Evolutionary conservation across 2,329 filamentous ascomycete genomes (phyloP).

Genomic region (Colletotrichum lini): DNA sequence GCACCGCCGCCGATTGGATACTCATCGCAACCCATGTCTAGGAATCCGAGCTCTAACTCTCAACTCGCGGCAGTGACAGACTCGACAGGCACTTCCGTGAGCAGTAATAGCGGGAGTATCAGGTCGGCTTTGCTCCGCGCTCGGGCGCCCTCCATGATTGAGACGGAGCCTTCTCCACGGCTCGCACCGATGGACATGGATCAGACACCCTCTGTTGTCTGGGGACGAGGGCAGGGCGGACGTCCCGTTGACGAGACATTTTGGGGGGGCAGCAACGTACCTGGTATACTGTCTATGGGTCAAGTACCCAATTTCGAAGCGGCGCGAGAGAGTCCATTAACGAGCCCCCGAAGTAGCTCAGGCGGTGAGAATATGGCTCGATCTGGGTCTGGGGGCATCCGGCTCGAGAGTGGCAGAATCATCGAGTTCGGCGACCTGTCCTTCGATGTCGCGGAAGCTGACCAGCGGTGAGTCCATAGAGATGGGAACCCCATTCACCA

Average conservation of each 20-base stretch:
- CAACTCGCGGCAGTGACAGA: constrained; percentile 14
- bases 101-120: constrained; percentile 43
- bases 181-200: constrained; percentile 49
- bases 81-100: constrained; percentile 31
- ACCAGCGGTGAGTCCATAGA: background rate
- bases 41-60: constrained; percentile 55
- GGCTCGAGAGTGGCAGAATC: constrained; percentile 26
- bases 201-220: constrained; percentile 49
- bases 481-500: constrained; percentile 17
- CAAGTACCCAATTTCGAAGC: constrained; percentile 23
- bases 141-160: constrained; percentile 56
- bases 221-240: constrained; percentile 44
- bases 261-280: constrained; percentile 26
- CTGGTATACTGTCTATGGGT: constrained; percentile 16
- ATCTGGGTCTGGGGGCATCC: constrained; percentile 40
- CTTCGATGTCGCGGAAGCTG: constrained; percentile 26
- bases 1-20: constrained; percentile 55
- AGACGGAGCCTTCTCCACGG: constrained; percentile 61
- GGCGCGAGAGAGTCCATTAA: constrained; percentile 20
- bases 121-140: constrained; percentile 47
- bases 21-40: constrained; percentile 65
- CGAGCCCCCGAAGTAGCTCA: constrained; percentile 1
- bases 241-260: constrained; percentile 16
- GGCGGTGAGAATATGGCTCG: constrained; percentile 34
- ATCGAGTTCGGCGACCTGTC: constrained; percentile 37